Evolutionary conservation across 2,329 filamentous ascomycete genomes (phyloP).

Genomic region (Colletotrichum melonis): DNA sequence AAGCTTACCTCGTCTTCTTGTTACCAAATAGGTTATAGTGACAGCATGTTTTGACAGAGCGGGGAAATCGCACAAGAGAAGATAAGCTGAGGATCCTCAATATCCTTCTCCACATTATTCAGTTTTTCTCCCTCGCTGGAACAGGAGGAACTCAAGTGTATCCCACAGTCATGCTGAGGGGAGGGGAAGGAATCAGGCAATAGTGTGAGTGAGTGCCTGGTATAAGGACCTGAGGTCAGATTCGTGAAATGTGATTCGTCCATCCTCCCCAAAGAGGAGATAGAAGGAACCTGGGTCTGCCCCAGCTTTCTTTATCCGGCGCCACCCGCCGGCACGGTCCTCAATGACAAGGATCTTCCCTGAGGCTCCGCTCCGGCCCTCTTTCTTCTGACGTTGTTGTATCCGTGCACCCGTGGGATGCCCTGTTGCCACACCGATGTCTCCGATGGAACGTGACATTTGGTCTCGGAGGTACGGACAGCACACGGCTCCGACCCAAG

Average conservation of each 20-base stretch:
- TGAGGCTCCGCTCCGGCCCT: constrained; percentile 20
- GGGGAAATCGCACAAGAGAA: background rate
- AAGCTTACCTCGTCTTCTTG: background rate
- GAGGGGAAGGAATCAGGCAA: background rate
- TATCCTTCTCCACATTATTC: constrained; percentile 23
- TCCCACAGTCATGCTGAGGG: background rate
- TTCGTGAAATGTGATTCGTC: constrained; percentile 12
- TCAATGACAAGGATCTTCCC: background rate
- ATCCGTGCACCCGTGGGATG: too few relatives aligned
- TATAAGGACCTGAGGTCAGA: constrained; percentile 5
- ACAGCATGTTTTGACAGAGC: background rate
- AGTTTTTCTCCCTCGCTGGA: background rate
- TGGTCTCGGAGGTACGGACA: background rate
- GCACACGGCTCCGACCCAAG: background rate
- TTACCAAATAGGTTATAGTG: constrained; percentile 22
- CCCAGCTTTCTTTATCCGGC: constrained; percentile 16
- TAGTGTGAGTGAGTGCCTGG: background rate
- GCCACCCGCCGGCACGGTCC: constrained; percentile 5
- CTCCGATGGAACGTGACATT: constrained; percentile 34
- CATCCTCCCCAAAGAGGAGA: background rate
- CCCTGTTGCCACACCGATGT: background rate
- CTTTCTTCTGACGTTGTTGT: too few relatives aligned
- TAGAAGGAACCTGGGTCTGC: constrained; percentile 22
- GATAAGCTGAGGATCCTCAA: constrained; percentile 14
- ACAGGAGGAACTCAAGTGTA: background rate